Evolutionary conservation across 2,329 filamentous ascomycete species (phyloP).

Genomic region (Microdochium trichocladiopsis): DNA sequence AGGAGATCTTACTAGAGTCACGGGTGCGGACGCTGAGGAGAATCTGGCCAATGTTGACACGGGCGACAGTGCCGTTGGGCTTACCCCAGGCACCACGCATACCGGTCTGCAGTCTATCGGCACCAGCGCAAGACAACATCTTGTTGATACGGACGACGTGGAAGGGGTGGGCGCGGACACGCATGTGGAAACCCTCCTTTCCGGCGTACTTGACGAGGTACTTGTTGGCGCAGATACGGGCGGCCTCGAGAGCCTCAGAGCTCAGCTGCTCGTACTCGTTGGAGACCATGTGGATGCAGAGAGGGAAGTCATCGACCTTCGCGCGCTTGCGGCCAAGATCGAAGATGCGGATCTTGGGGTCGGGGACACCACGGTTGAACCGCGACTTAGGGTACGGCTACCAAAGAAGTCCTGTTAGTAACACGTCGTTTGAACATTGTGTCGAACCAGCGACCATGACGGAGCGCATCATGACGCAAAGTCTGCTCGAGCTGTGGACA

Average conservation of each 20-base stretch:
- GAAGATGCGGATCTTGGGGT: conserved; percentile 90
- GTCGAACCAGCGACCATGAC: not conserved
- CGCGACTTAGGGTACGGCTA: conserved; percentile 98
- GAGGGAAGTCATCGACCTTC: conserved; percentile 98
- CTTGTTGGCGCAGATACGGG: conserved; percentile 99
- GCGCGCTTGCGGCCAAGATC: conserved; percentile 98
- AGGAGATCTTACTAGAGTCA: conserved; percentile 67
- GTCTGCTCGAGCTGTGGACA: not conserved
- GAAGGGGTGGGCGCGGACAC: conserved; percentile 91
- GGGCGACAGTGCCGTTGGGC: conserved; percentile 96
- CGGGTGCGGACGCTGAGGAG: conserved; percentile 94
- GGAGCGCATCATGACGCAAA: not conserved
- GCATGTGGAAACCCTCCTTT: conserved; percentile 70
- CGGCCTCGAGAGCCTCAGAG: conserved; percentile 98
- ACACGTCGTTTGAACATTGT: not conserved
- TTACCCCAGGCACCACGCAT: conserved; percentile 99
- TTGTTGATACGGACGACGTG: conserved; percentile 99
- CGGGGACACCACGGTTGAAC: conserved; percentile 98
- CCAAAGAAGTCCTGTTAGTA: conserved; percentile 54
- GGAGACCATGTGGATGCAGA: conserved; percentile 98
- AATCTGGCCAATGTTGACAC: conserved; percentile 99
- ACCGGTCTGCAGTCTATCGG: conserved; percentile 99
- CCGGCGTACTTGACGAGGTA: conserved; percentile 68
- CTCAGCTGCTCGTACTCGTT: conserved; percentile 99
- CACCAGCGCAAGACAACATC: conserved; percentile 99